phyloP scores from a whole-genome alignment of 345 rosid genomes.

The Corchorus olitorius region DNA sequence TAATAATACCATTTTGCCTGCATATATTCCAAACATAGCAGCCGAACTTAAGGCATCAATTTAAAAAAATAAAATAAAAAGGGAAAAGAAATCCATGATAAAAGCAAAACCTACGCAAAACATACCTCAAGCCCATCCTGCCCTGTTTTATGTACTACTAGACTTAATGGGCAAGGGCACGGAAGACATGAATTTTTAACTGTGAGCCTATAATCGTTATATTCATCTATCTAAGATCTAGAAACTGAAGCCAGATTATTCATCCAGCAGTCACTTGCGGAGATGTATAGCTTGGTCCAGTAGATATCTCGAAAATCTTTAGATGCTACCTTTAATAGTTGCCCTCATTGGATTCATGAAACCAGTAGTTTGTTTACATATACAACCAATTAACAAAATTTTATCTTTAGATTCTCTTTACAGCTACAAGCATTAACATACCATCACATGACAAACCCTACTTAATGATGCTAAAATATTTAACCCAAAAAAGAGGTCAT shows the following conservation, averaged over 20 bases:
- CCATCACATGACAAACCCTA: background rate
- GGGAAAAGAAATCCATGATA: conserved; percentile 3
- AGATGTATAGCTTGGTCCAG: background rate
- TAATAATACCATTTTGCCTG: conserved; percentile 93
- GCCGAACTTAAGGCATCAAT: background rate
- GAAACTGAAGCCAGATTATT: conserved; percentile 1
- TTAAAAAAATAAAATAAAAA: background rate
- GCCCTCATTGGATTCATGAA: background rate
- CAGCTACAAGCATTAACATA: background rate
- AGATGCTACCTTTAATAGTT: background rate
- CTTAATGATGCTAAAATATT: background rate
- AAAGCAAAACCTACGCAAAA: background rate
- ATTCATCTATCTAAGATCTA: background rate
- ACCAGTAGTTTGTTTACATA: background rate
- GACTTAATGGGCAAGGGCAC: background rate
- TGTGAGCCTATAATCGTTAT: background rate
- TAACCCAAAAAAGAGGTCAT: background rate
- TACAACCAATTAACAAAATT: background rate
- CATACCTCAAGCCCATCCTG: background rate
- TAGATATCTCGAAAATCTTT: background rate
- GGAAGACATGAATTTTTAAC: background rate
- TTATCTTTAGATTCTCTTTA: background rate
- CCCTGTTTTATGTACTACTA: background rate
- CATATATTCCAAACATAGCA: conserved; percentile 32
- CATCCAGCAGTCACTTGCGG: background rate